Base-by-base conservation (phyloP, 1,284 basidiomycete species). In the Sanguinoderma infundibulare region DNA sequence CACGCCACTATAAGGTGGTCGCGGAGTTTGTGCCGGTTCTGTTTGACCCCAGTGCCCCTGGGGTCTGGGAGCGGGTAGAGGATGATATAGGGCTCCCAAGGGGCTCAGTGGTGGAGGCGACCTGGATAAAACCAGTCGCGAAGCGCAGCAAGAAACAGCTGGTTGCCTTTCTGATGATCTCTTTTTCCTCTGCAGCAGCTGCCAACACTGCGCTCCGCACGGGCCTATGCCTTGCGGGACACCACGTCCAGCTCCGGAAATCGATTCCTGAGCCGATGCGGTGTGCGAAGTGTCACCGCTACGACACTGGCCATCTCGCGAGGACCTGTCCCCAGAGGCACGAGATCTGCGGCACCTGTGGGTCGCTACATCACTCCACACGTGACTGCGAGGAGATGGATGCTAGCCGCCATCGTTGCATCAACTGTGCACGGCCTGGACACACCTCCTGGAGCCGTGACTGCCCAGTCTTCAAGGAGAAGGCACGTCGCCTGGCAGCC, bases 231-330 rank as follows among this genome's bases (percentile, higher is more conserved):
- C 47, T 69, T 8, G 61, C 44, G 1, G 52, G 60, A 7, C 52
- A 53, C 14, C 17, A 34, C 15, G 57, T 44, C 9, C 32, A 14
- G 7, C 44, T 35, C 8, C 51, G 52, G 30, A 60, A 53, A n/a
- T 40, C 44, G 10, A 17, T 50, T 1, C 46, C 47, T 2, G 63
- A 62, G n/a, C 63, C 53, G 15, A 39, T 49, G 66, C 51, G 65
- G n/a, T 77, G 75, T 60, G 32, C 67, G 12, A 73, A 71, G 36
- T 77, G 76, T 63, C 73, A 76, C 24, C 53, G 56, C 20, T 71
- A 59, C 55, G 64, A 66, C 24, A 20, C 28, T 2, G 20, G 20
- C 17, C 75, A 77, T 54, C 55, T 70, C 2, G 72, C 70, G 0
- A 47, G 47, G 12, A 62, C 69, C 20, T 78, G 76, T 35, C 28